phyloP scores from a whole-genome alignment of 2,329 filamentous ascomycete genomes.

The Aspergillus fumigatiaffinis region DNA sequence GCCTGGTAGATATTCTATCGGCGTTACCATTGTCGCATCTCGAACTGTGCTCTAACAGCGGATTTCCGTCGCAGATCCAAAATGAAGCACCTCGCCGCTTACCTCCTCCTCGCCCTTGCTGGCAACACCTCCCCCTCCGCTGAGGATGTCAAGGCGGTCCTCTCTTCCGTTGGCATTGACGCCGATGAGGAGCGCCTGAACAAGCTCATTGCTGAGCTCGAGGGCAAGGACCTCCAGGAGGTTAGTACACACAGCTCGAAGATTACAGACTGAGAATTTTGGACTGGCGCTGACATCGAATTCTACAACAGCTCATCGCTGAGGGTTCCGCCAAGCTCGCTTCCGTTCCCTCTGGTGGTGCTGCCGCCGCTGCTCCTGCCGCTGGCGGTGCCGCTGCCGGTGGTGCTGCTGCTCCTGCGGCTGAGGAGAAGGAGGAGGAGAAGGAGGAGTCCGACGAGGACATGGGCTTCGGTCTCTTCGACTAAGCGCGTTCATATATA shows the following conservation, averaged over 20 bases:
- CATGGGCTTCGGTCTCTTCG: slow-evolving; percentile 73
- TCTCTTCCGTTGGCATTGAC: slow-evolving; percentile 92
- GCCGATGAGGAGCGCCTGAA: slow-evolving; percentile 81
- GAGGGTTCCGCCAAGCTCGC: slow-evolving; percentile 91
- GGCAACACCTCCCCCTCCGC: slow-evolving; percentile 87
- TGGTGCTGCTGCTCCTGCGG: slow-evolving; percentile 63
- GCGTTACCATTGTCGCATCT: not conserved
- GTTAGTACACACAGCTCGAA: slow-evolving; percentile 51
- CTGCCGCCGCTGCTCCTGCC: slow-evolving; percentile 41
- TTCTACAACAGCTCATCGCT: slow-evolving; percentile 68
- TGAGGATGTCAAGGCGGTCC: slow-evolving; percentile 79
- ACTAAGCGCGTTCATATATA: slow-evolving; percentile 41
- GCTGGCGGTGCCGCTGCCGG: slow-evolving; percentile 59
- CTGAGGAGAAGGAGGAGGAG: slow-evolving; percentile 69
- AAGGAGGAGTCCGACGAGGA: slow-evolving; percentile 70
- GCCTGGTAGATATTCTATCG: not conserved
- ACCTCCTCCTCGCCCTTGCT: slow-evolving; percentile 91
- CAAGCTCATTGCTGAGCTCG: slow-evolving; percentile 76
- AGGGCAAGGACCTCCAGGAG: slow-evolving; percentile 73
- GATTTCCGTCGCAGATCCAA: slow-evolving; percentile 45
- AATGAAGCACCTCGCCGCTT: slow-evolving; percentile 99
- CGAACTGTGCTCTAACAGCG: slow-evolving; percentile 14
- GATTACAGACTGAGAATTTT: not conserved
- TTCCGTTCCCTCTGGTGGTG: slow-evolving; percentile 91
- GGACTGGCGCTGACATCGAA: slow-evolving; percentile 12